A percentile compares a stretch with the other conserved stretches of the same genome.
These are phyloP conservation scores for Lignosus rhinocerotis DNA, from an alignment of 1,284 basidiomycete species.

Conservation along the genomic window DNA sequence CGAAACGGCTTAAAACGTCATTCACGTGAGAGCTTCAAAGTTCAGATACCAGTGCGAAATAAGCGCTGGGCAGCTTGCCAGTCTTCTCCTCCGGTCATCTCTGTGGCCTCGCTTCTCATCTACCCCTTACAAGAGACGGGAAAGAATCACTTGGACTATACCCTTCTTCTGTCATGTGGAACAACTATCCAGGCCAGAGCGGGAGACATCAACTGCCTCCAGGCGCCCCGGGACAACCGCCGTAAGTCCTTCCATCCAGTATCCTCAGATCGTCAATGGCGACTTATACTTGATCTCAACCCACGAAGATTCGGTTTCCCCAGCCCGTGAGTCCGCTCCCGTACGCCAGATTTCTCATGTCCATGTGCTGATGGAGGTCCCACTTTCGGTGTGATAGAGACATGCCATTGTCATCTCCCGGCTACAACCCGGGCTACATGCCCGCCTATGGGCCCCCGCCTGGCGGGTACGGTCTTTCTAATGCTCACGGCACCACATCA, in stretches of 20 bases:
- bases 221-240: constrained; percentile 31
- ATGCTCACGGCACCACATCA: not conserved
- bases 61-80: not conserved
- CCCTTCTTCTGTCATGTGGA: constrained; percentile 12
- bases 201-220: constrained; percentile 37
- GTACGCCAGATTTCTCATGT: not conserved
- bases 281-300: not conserved
- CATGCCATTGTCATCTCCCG: constrained; percentile 13
- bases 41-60: not conserved
- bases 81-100: constrained; percentile 7
- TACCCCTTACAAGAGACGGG: not conserved
- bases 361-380: not conserved
- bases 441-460: constrained; percentile 31
- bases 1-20: not conserved
- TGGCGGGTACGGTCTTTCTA: constrained; percentile 13
- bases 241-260: constrained; percentile 9
- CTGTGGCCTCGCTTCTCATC: not conserved
- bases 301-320: constrained; percentile 9
- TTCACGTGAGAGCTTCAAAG: constrained; percentile 9
- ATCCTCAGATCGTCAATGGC: not conserved
- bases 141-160: not conserved
- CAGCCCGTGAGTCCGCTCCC: constrained; percentile 3
- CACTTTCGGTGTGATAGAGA: constrained; percentile 5
- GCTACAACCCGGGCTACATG: constrained; percentile 27
- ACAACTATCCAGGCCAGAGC: constrained; percentile 18